phyloP scores from a whole-genome alignment of 2,329 filamentous ascomycete genomes.

The Hirsutella rhossiliensis region DNA sequence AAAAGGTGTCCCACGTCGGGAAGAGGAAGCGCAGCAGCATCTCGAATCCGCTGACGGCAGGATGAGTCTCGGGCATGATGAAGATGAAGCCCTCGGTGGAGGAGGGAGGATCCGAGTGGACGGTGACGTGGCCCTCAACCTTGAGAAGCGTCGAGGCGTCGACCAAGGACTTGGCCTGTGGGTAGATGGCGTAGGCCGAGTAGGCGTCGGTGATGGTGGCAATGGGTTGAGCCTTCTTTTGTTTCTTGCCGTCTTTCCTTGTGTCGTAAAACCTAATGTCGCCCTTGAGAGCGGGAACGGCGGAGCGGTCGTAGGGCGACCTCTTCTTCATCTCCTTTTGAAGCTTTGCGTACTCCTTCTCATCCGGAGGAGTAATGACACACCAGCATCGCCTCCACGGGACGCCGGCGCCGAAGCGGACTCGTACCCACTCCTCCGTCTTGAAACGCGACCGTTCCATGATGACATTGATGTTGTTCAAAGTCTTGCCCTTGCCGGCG shows the following conservation, averaged over 20 bases:
- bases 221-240: constrained; percentile 82
- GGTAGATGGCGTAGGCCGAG: constrained; percentile 90
- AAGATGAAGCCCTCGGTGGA: constrained; percentile 91
- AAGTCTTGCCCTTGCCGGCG: constrained; percentile 76
- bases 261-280: constrained; percentile 93
- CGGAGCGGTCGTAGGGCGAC: constrained; percentile 68
- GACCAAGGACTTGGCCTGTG: constrained; percentile 84
- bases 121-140: constrained; percentile 80
- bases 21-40: constrained; percentile 90
- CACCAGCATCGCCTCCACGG: constrained; percentile 97
- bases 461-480: constrained; percentile 86
- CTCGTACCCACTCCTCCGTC: constrained; percentile 86
- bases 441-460: constrained; percentile 70
- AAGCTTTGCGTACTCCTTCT: constrained; percentile 78
- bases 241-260: constrained; percentile 62
- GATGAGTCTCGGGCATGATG: constrained; percentile 88
- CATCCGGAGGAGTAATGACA: constrained; percentile 81
- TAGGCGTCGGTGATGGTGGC: constrained; percentile 86
- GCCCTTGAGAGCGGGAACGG: constrained; percentile 59
- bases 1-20: constrained; percentile 87
- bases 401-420: constrained; percentile 89
- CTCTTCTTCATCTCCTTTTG: constrained; percentile 76
- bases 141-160: constrained; percentile 92
- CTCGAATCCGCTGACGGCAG: constrained; percentile 89
- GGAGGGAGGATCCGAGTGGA: constrained; percentile 67